phyloP scores from a whole-genome alignment of 441 rosid species.

The Codiaeum variegatum region DNA sequence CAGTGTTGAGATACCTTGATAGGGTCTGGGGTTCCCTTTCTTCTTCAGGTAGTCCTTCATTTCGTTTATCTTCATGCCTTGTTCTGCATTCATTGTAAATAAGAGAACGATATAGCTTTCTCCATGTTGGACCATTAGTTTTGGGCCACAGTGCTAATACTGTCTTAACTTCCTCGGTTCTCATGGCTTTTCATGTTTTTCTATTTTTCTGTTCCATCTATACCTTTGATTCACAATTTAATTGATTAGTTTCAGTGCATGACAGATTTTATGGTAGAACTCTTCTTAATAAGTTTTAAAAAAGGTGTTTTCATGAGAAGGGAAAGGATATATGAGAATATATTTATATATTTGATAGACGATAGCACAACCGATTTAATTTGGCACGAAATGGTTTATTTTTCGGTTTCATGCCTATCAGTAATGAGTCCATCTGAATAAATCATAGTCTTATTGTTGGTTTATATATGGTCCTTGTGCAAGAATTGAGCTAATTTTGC shows the following conservation, averaged over 20 bases:
- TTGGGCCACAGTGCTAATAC: not conserved
- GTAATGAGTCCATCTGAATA: not conserved
- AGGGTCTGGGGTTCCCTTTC: constrained; percentile 82
- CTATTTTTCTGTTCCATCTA: not conserved
- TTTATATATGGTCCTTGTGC: not conserved
- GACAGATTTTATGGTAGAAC: not conserved
- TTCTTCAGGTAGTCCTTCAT: constrained; percentile 61
- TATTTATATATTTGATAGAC: not conserved
- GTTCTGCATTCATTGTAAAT: not conserved
- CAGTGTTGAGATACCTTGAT: constrained; percentile 81
- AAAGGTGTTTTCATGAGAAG: not conserved
- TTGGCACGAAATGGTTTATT: not conserved
- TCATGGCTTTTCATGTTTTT: not conserved
- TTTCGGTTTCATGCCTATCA: not conserved
- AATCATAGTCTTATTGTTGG: not conserved
- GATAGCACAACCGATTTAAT: not conserved
- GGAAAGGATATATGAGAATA: not conserved
- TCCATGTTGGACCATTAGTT: not conserved
- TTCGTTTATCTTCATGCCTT: constrained; percentile 8
- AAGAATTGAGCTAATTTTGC: not conserved
- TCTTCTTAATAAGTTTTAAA: not conserved
- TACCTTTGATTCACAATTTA: not conserved
- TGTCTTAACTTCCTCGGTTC: not conserved
- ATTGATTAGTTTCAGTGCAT: not conserved
- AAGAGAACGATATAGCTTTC: not conserved